Evolutionary conservation across 2,329 filamentous ascomycete genomes (phyloP).

Genomic region (Neurospora sp.): DNA sequence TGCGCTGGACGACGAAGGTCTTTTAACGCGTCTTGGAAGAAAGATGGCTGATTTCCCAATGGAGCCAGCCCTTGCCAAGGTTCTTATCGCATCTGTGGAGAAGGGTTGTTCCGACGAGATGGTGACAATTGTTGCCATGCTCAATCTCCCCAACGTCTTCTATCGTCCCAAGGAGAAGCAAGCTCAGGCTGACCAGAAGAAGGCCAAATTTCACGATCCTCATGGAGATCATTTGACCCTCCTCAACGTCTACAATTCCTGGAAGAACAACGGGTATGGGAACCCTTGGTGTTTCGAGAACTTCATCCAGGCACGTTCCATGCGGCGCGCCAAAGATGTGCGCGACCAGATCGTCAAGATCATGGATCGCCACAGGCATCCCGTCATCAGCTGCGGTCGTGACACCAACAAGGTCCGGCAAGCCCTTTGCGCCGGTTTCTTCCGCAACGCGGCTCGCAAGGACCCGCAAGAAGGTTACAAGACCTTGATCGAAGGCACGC

Average conservation of each 20-base stretch:
- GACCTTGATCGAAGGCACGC: conserved; percentile 89
- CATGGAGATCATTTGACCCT: conserved; percentile 90
- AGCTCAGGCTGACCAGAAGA: conserved; percentile 91
- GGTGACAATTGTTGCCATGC: conserved; percentile 89
- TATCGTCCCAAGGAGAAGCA: conserved; percentile 98
- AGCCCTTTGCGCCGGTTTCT: conserved; percentile 87
- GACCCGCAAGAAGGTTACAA: conserved; percentile 97
- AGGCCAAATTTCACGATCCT: conserved; percentile 93
- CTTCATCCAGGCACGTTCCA: conserved; percentile 86
- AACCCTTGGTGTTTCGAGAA: conserved; percentile 96
- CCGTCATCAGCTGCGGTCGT: conserved; percentile 73
- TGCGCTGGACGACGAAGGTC: conserved; percentile 87
- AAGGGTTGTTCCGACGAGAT: conserved; percentile 88
- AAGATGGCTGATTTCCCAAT: conserved; percentile 99
- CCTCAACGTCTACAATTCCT: conserved; percentile 94
- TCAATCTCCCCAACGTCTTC: conserved; percentile 79
- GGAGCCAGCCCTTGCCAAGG: conserved; percentile 86
- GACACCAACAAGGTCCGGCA: conserved; percentile 82
- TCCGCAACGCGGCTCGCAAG: conserved; percentile 89
- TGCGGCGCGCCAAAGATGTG: conserved; percentile 85
- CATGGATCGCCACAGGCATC: conserved; percentile 83
- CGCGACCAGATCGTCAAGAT: conserved; percentile 87
- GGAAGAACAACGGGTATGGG: conserved; percentile 76
- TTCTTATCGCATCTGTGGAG: conserved; percentile 79
- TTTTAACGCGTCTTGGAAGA: conserved; percentile 80